Evolutionary conservation across 306 rosid species (phyloP).

Genomic region (Arachis stenosperma): DNA sequence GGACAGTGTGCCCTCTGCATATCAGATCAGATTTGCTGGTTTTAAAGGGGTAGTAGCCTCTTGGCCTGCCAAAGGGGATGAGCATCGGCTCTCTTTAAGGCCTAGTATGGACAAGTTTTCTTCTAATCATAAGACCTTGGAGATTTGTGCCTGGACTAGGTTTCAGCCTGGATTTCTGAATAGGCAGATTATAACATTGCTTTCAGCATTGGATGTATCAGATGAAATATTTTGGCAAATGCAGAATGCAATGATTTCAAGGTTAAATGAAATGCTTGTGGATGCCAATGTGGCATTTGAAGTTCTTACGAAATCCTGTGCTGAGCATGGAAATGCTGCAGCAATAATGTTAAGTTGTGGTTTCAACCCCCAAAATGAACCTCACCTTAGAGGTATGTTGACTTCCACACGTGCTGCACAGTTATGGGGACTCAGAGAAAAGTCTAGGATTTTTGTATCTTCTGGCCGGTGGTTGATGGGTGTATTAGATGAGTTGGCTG

Average conservation of each 20-base stretch:
- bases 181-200: slow-evolving; percentile 79
- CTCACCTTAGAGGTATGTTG: slow-evolving; percentile 85
- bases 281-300: slow-evolving; percentile 72
- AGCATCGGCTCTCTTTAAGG: slow-evolving; percentile 67
- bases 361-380: slow-evolving; percentile 79
- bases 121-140: slow-evolving; percentile 61
- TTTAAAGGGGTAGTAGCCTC: slow-evolving; percentile 86
- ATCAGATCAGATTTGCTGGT: slow-evolving; percentile 90
- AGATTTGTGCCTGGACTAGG: slow-evolving; percentile 89
- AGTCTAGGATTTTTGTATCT: slow-evolving; percentile 80
- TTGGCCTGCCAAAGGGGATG: slow-evolving; percentile 74
- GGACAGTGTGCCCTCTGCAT: slow-evolving; percentile 70
- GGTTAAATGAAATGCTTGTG: slow-evolving; percentile 59
- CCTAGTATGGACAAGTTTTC: slow-evolving; percentile 72
- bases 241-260: slow-evolving; percentile 79
- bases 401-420: slow-evolving; percentile 78
- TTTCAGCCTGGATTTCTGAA: slow-evolving; percentile 91
- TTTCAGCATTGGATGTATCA: slow-evolving; percentile 62
- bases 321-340: slow-evolving; percentile 81
- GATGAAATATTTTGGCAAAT: slow-evolving; percentile 75
- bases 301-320: slow-evolving; percentile 80
- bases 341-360: slow-evolving; percentile 96
- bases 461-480: slow-evolving; percentile 94
- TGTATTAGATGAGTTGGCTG: slow-evolving; percentile 71
- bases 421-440: slow-evolving; percentile 87